Conservation (phyloP, 176 grass and related monocot species). For the Paspalum notatum region DNA sequence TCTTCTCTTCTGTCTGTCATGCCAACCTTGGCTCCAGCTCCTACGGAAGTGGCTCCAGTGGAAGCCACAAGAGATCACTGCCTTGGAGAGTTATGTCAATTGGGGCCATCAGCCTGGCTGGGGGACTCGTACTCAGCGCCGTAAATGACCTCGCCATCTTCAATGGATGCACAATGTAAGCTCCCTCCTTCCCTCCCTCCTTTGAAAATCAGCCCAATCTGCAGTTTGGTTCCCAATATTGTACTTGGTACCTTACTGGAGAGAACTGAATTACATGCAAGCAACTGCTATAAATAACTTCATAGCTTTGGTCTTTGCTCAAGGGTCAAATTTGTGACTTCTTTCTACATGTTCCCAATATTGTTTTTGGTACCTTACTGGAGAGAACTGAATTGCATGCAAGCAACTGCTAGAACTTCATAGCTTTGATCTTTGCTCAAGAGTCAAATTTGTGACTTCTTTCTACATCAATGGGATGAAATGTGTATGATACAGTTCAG, state of each 20-base stretch:
- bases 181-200: not conserved
- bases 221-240: not conserved
- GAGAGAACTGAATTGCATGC: not conserved
- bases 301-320: too few relatives aligned
- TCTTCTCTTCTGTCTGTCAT: not conserved
- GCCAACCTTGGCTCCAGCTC: slow-evolving; percentile 37
- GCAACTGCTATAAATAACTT: too few relatives aligned
- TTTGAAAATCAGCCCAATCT: not conserved
- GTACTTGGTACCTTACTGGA: too few relatives aligned
- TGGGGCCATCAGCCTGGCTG: slow-evolving; percentile 70
- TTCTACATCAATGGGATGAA: not conserved
- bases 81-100: slow-evolving; percentile 49
- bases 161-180: slow-evolving; percentile 76
- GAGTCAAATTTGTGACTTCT: not conserved
- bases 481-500: not conserved
- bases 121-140: slow-evolving; percentile 69
- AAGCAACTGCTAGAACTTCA: not conserved
- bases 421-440: not conserved
- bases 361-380: too few relatives aligned
- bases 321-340: not conserved
- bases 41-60: slow-evolving; percentile 1
- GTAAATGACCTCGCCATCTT: slow-evolving; percentile 94
- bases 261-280: too few relatives aligned
- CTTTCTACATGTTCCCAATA: not conserved
- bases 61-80: slow-evolving; percentile 36